Evolutionary conservation across 2,329 filamentous ascomycete species (phyloP), one percentile per base, ranked within the genome.

Genomic region (Blumeriella jaapii): DNA sequence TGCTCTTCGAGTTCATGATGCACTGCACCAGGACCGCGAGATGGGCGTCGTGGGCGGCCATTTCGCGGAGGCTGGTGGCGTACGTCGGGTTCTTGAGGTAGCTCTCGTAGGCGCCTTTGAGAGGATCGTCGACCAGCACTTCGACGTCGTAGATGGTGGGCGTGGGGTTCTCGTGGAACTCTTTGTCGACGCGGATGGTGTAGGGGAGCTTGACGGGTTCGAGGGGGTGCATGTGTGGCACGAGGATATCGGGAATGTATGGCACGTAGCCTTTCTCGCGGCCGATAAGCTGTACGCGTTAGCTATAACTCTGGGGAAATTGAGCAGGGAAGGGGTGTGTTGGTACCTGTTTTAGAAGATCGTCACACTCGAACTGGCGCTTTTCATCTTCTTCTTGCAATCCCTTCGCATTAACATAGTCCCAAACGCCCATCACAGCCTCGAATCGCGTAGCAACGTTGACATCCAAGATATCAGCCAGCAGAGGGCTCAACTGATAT

Each of bases 381-480:
- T 91, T 91, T 56, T 98, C 91, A 41, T 96, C 89, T 46, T 94
- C 87, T 55, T 95, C 89, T 57, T 93, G 85, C 29, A 98, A 65
- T 12, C 79, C 78, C 66, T 83, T 82, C 13, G 82, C 69, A 49
- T 84, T 79, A 47, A 94, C 82, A 53, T 98, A 98, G 55, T 95
- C 87, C 85, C 87, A 98, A 19, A 98, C 71, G 10, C 82, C 87
- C 68, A 93, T 83, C 17, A 94, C 77, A 5, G 87, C 81, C 43
- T 91, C 86, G 24, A 85, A 80, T 18, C 86, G 78, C 17, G 91
- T 89, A 32, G 85, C 89, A 58, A 93, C 85, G 31, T 77, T 69
- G 52, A 83, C 82, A 53, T 95, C 91, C 12, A 96, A 67, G 10
- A 96, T 71, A 31, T 93, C 82, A 8, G 85, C 78, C 29, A 98